Percentiles rank a stretch among this genome's conserved stretches.
phyloP scores from a whole-genome alignment of 2,329 filamentous ascomycete species.

The Chrysoporthe deuterocubensis region DNA sequence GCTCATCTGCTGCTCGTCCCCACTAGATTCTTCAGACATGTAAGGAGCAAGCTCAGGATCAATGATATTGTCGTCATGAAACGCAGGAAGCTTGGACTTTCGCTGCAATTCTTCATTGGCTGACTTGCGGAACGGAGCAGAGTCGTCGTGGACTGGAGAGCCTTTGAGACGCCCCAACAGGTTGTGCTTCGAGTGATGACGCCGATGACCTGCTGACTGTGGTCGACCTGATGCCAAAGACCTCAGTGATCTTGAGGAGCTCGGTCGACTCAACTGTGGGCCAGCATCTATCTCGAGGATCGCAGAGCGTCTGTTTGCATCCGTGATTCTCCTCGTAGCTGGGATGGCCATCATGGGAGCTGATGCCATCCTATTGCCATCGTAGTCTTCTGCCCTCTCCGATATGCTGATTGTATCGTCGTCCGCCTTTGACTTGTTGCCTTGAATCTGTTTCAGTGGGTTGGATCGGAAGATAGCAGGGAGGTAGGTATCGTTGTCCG shows the following conservation, averaged over 20 bases:
- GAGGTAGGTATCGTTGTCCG: conserved; percentile 74
- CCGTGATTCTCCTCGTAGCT: conserved; percentile 59
- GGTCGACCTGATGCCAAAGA: conserved; percentile 71
- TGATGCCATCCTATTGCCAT: conserved; percentile 58
- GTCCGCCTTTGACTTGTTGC: conserved; percentile 37
- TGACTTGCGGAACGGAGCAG: conserved; percentile 83
- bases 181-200: conserved; percentile 87
- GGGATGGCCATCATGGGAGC: conserved; percentile 75
- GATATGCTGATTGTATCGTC: conserved; percentile 47
- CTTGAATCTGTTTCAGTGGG: conserved; percentile 47
- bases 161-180: conserved; percentile 75
- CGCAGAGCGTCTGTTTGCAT: conserved; percentile 80
- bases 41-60: conserved; percentile 94
- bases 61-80: conserved; percentile 98
- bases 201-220: conserved; percentile 78
- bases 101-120: conserved; percentile 67
- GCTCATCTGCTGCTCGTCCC: conserved; percentile 88
- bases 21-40: conserved; percentile 94
- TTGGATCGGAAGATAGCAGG: conserved; percentile 65
- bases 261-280: conserved; percentile 78
- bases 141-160: conserved; percentile 67
- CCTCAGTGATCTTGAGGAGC: conserved; percentile 86
- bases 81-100: conserved; percentile 78
- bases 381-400: conserved; percentile 48
- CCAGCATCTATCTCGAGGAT: conserved; percentile 83